phyloP scores from a whole-genome alignment of 352 stramenopile species.

The Halophytophthora polymorphica region DNA sequence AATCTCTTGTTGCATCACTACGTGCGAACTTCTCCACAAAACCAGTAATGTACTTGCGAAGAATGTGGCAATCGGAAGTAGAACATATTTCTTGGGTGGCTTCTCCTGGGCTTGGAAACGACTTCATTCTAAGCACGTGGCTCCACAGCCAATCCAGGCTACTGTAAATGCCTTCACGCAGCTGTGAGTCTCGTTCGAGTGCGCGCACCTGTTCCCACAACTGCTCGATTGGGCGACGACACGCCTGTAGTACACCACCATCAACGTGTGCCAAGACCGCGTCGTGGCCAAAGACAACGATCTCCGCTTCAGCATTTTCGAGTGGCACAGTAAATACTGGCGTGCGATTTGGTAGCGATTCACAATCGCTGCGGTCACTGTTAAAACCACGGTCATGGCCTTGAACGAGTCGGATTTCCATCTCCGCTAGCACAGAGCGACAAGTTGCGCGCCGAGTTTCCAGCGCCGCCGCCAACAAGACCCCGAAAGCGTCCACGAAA shows the following conservation, averaged over 20 bases:
- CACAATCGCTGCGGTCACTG: background rate
- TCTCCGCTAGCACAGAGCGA: conserved; percentile 6
- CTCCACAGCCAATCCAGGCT: background rate
- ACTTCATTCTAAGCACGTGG: too few relatives aligned
- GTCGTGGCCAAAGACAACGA: conserved; percentile 9
- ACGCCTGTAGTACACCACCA: conserved; percentile 7
- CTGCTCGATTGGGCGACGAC: conserved; percentile 5
- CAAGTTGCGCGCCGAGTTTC: conserved; percentile 10
- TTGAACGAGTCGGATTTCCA: conserved; percentile 10
- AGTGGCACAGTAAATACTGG: conserved; percentile 8
- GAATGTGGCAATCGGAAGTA: too few relatives aligned
- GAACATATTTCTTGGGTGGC: too few relatives aligned
- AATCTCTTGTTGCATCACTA: too few relatives aligned
- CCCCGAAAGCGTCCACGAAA: conserved; percentile 19
- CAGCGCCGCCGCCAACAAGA: conserved; percentile 13
- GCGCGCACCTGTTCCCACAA: conserved; percentile 3
- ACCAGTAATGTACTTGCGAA: too few relatives aligned
- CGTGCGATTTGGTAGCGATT: background rate
- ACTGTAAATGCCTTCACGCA: background rate
- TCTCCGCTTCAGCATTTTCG: background rate
- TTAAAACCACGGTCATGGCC: background rate
- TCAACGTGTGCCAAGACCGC: conserved; percentile 12
- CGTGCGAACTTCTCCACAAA: too few relatives aligned
- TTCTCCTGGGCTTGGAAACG: too few relatives aligned
- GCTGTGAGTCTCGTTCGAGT: background rate